Percentiles rank a stretch among this genome's conserved stretches.
These are phyloP conservation scores for Selaginella tamariscina DNA, from an alignment of 75 land plant genomes.

Conservation along the genomic window DNA sequence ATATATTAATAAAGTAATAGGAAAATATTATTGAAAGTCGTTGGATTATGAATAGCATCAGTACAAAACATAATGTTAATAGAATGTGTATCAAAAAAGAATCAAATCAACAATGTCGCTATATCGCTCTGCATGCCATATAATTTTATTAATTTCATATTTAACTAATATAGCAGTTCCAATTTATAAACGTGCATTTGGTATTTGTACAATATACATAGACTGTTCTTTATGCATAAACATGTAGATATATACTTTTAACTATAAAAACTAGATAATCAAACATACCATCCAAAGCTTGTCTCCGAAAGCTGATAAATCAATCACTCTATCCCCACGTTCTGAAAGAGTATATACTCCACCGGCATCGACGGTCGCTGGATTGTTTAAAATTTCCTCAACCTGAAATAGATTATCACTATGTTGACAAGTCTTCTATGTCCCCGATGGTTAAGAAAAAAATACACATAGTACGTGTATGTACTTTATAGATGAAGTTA, in stretches of 20 bases:
- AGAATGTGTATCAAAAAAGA: background rate
- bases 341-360: conserved; percentile 83
- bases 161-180: too few species aligned
- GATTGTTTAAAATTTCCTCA: conserved; percentile 54
- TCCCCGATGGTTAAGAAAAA: too few species aligned
- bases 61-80: conserved; percentile 9
- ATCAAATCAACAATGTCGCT: background rate
- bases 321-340: conserved; percentile 84
- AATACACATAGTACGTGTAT: too few species aligned
- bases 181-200: background rate
- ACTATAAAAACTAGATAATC: background rate
- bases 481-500: too few species aligned
- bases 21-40: too few species aligned
- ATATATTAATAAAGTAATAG: too few species aligned
- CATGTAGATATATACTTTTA: background rate
- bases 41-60: too few species aligned
- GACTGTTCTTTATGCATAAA: too few species aligned
- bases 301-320: conserved; percentile 68
- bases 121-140: background rate
- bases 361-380: conserved; percentile 54
- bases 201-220: background rate
- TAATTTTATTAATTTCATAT: too few species aligned
- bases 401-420: conserved; percentile 49
- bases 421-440: too few species aligned
- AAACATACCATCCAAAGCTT: conserved; percentile 68